These are phyloP conservation scores for Stevia rebaudiana DNA, from an alignment of 140 eudicot genomes.

Conservation along the genomic window DNA sequence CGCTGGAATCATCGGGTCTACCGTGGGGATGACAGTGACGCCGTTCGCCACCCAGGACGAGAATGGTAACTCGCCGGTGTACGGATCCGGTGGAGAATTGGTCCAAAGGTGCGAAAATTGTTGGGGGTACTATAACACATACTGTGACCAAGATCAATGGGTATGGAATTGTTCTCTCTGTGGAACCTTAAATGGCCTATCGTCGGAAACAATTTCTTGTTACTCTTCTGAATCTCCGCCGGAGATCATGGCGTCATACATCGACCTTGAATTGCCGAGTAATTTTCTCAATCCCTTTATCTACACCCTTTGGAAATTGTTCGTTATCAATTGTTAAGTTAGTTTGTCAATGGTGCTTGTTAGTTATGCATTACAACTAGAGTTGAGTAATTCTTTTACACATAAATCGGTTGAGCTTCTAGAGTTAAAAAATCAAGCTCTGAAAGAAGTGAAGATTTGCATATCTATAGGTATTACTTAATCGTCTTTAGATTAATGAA, in stretches of 20 bases:
- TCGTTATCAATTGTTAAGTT: too few relatives aligned
- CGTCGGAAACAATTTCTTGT: conserved; percentile 51
- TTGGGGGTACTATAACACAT: conserved; percentile 91
- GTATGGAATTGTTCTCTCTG: conserved; percentile 81
- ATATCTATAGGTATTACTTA: neutral
- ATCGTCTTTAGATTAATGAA: neutral
- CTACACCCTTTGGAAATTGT: too few relatives aligned
- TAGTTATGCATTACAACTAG: neutral
- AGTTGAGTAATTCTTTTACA: neutral
- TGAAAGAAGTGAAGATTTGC: neutral
- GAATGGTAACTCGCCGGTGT: conserved; percentile 75
- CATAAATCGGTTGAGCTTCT: neutral
- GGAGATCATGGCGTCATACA: conserved; percentile 66
- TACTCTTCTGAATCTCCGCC: conserved; percentile 55
- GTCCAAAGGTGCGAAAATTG: conserved; percentile 96
- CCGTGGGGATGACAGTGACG: conserved; percentile 85
- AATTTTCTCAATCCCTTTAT: too few relatives aligned
- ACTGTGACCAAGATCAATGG: conserved; percentile 92
- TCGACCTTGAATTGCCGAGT: conserved; percentile 89
- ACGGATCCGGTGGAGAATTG: conserved; percentile 81
- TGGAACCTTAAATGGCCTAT: conserved; percentile 81
- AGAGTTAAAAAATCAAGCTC: neutral
- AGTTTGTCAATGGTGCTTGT: too few relatives aligned
- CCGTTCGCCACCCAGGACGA: conserved; percentile 85
- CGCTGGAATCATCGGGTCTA: conserved; percentile 65